Evolutionary conservation across 768 basidiomycete species (phyloP).

Genomic region (Xanthoconium stramineum): DNA sequence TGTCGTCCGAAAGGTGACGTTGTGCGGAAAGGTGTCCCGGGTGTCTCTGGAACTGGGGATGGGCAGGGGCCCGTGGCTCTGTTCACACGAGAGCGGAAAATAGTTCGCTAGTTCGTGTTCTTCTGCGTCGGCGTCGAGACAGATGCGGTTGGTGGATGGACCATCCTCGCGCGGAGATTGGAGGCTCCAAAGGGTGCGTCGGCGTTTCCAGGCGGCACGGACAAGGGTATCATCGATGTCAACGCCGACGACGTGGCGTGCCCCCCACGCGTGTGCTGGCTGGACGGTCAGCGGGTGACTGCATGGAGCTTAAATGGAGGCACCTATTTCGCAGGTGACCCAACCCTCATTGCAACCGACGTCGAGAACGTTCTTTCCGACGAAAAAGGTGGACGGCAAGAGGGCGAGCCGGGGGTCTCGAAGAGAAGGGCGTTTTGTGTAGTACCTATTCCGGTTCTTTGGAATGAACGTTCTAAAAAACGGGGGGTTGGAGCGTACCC

Average conservation of each 20-base stretch:
- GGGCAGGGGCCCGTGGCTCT: slow-evolving; percentile 72
- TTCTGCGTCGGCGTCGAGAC: background rate
- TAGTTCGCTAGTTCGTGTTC: slow-evolving; percentile 37
- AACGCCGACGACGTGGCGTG: slow-evolving; percentile 71
- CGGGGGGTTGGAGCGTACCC: slow-evolving; percentile 40
- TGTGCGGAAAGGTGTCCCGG: slow-evolving; percentile 66
- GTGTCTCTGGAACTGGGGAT: slow-evolving; percentile 39
- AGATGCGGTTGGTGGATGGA: slow-evolving; percentile 10
- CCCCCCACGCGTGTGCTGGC: slow-evolving; percentile 62
- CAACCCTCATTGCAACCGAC: slow-evolving; percentile 86
- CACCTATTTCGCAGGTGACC: slow-evolving; percentile 83
- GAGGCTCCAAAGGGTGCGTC: slow-evolving; percentile 68
- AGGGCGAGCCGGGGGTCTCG: slow-evolving; percentile 64
- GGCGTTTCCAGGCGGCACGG: slow-evolving; percentile 70
- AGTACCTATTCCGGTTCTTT: slow-evolving; percentile 48
- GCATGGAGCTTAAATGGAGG: background rate
- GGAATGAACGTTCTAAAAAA: background rate
- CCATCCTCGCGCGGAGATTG: slow-evolving; percentile 34
- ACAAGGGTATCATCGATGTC: slow-evolving; percentile 80
- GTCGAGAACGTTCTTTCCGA: slow-evolving; percentile 64
- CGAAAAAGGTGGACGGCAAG: slow-evolving; percentile 54
- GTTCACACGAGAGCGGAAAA: slow-evolving; percentile 76
- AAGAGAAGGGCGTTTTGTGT: slow-evolving; percentile 63
- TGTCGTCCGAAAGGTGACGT: slow-evolving; percentile 64
- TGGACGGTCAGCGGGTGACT: background rate